Conservation (phyloP, 345 rosid species). For the Populus nigra region DNA sequence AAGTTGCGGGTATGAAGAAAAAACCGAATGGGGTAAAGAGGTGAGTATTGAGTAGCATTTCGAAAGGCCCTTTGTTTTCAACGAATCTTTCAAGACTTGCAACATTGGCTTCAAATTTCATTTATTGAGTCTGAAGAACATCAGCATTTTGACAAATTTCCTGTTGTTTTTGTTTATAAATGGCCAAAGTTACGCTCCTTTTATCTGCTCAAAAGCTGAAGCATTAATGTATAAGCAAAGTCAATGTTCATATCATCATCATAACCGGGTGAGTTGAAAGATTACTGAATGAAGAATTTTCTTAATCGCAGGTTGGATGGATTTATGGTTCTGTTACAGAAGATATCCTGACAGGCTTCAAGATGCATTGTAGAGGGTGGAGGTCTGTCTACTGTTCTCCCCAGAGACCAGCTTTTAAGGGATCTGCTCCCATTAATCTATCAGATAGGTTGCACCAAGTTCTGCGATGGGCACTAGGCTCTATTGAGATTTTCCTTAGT, state of each 20-base stretch:
- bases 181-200: too few species aligned
- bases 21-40: conserved; percentile 99
- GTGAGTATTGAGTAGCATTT: conserved; percentile 27
- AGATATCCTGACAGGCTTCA: conserved; percentile 86
- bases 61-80: neutral
- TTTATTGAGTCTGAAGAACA: too few species aligned
- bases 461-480: conserved; percentile 94
- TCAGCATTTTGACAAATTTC: too few species aligned
- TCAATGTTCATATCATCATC: neutral
- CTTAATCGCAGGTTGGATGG: conserved; percentile 76
- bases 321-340: conserved; percentile 92
- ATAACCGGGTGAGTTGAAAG: neutral
- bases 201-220: too few species aligned
- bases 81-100: too few species aligned
- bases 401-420: conserved; percentile 79
- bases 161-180: too few species aligned
- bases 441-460: conserved; percentile 94
- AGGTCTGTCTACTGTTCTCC: conserved; percentile 86
- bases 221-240: too few species aligned
- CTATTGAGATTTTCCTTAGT: conserved; percentile 92
- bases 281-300: neutral
- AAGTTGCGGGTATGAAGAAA: conserved; percentile 89
- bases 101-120: neutral
- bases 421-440: conserved; percentile 93
- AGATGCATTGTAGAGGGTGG: conserved; percentile 99